A percentile compares a stretch with the other conserved stretches of the same genome.
These are phyloP conservation scores for Rosa hybrid DNA, from an alignment of 331 rosid genomes.

Conservation along the genomic window DNA sequence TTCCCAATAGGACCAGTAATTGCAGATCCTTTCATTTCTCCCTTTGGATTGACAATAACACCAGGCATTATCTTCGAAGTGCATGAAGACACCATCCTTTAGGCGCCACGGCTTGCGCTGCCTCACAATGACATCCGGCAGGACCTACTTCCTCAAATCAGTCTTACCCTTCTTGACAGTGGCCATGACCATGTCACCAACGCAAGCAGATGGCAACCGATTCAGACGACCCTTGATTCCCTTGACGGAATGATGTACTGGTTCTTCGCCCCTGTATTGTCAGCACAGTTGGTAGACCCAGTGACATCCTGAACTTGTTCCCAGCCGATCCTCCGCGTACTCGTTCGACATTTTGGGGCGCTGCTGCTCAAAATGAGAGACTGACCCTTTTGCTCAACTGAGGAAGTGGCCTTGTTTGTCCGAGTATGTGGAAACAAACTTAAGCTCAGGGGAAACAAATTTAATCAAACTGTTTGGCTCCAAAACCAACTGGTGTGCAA, in stretches of 20 bases:
- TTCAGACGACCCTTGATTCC: conserved; percentile 63
- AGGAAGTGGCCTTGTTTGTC: too few relatives aligned
- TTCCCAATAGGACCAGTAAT: conserved; percentile 57
- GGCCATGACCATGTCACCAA: conserved; percentile 70
- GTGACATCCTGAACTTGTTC: conserved; percentile 70
- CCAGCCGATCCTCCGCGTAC: conserved; percentile 73
- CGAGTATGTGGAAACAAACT: too few relatives aligned
- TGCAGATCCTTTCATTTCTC: conserved; percentile 22
- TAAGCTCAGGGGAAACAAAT: too few relatives aligned
- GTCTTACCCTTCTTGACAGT: conserved; percentile 69
- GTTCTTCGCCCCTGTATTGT: conserved; percentile 65
- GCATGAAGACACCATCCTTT: conserved; percentile 66
- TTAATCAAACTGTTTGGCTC: too few relatives aligned
- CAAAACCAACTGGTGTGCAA: too few relatives aligned
- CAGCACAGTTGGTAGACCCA: conserved; percentile 73
- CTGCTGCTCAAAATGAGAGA: too few relatives aligned
- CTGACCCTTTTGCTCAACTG: too few relatives aligned
- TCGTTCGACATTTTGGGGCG: not conserved
- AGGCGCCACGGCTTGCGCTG: conserved; percentile 72
- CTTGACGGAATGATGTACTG: conserved; percentile 61
- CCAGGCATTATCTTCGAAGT: conserved; percentile 11
- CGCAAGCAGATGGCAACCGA: conserved; percentile 58
- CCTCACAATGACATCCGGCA: conserved; percentile 62
- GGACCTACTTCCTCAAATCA: conserved; percentile 65
- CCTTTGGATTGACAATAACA: too few relatives aligned